A percentile compares a stretch with the other conserved stretches of the same genome.
phyloP scores from a whole-genome alignment of 83 land plant species.

The Picea engelmannii region DNA sequence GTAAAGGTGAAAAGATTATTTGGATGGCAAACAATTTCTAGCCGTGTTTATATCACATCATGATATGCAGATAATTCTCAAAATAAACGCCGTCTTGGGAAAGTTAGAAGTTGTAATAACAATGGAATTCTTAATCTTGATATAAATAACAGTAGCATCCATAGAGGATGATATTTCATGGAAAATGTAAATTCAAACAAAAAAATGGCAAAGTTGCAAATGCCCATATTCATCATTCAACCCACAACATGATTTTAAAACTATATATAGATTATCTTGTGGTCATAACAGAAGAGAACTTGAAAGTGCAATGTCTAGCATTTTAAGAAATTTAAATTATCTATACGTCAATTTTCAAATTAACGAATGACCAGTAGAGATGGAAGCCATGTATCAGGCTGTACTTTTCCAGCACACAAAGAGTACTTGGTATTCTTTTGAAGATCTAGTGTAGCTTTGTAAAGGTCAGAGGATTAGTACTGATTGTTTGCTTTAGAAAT shows the following conservation, averaged over 20 bases:
- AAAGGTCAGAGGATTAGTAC: neutral
- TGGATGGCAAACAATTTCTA: neutral
- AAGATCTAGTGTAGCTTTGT: too few species aligned
- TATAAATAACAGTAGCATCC: neutral
- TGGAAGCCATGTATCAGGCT: neutral
- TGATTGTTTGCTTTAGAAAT: neutral
- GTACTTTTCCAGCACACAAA: neutral
- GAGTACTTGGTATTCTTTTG: neutral
- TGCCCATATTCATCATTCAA: neutral
- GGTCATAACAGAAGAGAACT: neutral
- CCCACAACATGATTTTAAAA: too few species aligned
- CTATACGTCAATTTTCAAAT: neutral
- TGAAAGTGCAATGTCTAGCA: neutral
- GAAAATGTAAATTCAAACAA: neutral
- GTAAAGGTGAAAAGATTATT: neutral
- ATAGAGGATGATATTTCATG: neutral
- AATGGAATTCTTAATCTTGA: neutral
- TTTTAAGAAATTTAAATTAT: neutral
- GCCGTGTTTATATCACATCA: neutral
- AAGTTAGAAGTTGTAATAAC: neutral
- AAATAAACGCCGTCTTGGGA: neutral
- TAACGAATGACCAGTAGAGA: neutral
- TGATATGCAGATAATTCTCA: neutral
- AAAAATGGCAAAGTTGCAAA: neutral
- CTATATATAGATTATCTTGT: too few species aligned